Percentiles rank a stretch among this genome's conserved stretches.
phyloP scores from a whole-genome alignment of 768 basidiomycete genomes.

The Coprinopsis marcescibilis region DNA sequence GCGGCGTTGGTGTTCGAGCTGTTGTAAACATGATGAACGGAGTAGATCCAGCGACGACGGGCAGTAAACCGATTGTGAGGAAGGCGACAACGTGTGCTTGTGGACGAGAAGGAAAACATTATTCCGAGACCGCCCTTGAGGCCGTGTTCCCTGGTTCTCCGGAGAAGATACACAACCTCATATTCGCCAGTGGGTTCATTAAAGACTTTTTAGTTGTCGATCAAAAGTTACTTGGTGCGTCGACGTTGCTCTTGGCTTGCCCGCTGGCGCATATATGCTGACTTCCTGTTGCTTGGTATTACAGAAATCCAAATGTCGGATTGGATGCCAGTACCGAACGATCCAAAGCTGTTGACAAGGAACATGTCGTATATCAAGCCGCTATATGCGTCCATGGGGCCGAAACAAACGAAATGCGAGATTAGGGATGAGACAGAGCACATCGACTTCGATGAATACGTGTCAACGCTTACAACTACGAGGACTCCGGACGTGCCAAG shows the following conservation, averaged over 20 bases:
- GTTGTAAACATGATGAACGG: neutral
- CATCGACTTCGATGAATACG: conserved; percentile 79
- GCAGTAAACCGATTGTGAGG: conserved; percentile 18
- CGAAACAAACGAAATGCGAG: conserved; percentile 94
- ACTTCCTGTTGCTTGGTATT: neutral
- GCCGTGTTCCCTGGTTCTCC: conserved; percentile 82
- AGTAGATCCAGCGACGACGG: conserved; percentile 4
- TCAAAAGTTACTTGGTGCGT: conserved; percentile 82
- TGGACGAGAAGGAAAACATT: conserved; percentile 64
- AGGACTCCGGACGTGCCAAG: conserved; percentile 92
- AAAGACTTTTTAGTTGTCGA: conserved; percentile 90
- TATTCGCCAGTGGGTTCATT: conserved; percentile 94
- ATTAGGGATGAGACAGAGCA: conserved; percentile 80
- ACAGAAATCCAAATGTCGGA: conserved; percentile 93
- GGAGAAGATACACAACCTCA: conserved; percentile 91
- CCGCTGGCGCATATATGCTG: neutral
- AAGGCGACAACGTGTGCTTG: conserved; percentile 75
- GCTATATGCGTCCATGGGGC: conserved; percentile 79
- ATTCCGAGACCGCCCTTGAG: conserved; percentile 70
- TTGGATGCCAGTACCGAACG: conserved; percentile 69
- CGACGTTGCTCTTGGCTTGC: neutral
- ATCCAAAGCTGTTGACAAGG: conserved; percentile 67
- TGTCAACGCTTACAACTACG: conserved; percentile 83
- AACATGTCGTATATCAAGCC: conserved; percentile 98
- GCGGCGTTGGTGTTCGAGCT: conserved; percentile 14